phyloP scores from a whole-genome alignment of 2,329 filamentous ascomycete genomes.

The Colletotrichum trifolii region DNA sequence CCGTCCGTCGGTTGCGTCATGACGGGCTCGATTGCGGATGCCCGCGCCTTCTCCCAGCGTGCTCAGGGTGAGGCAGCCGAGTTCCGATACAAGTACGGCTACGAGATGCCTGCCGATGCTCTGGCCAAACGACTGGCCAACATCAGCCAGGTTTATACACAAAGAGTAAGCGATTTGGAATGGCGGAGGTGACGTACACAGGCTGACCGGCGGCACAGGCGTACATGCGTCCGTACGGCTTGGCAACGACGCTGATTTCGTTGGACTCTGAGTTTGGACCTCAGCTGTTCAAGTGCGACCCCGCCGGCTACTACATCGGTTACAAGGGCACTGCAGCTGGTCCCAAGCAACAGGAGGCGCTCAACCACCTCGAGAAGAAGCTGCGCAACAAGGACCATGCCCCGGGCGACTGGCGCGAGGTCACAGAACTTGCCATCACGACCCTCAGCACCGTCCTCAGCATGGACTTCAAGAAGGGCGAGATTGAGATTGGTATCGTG shows the following conservation, averaged over 20 bases:
- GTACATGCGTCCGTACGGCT: constrained; percentile 97
- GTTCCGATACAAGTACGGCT: constrained; percentile 98
- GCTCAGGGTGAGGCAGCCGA: constrained; percentile 96
- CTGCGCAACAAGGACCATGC: constrained; percentile 98
- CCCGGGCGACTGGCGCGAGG: constrained; percentile 94
- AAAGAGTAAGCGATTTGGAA: constrained; percentile 72
- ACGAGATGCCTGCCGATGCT: constrained; percentile 99
- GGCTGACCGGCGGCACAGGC: constrained; percentile 61
- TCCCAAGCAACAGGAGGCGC: constrained; percentile 97
- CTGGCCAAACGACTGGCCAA: constrained; percentile 97
- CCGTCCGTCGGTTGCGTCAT: constrained; percentile 97
- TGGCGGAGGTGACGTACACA: neutral
- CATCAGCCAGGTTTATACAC: constrained; percentile 99
- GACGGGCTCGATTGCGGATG: constrained; percentile 98
- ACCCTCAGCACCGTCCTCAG: constrained; percentile 96
- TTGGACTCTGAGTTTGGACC: constrained; percentile 92
- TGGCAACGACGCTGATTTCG: constrained; percentile 94
- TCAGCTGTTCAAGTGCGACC: constrained; percentile 98
- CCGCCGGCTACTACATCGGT: constrained; percentile 96
- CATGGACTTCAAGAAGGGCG: constrained; percentile 99
- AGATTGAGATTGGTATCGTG: constrained; percentile 97
- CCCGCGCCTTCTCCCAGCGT: constrained; percentile 89
- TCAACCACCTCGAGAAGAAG: constrained; percentile 99
- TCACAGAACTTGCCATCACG: constrained; percentile 95
- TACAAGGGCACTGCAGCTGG: constrained; percentile 99